These are phyloP conservation scores for Pyrenochaeta sp. DNA, from an alignment of 2,329 filamentous ascomycete genomes.

Conservation along the genomic window DNA sequence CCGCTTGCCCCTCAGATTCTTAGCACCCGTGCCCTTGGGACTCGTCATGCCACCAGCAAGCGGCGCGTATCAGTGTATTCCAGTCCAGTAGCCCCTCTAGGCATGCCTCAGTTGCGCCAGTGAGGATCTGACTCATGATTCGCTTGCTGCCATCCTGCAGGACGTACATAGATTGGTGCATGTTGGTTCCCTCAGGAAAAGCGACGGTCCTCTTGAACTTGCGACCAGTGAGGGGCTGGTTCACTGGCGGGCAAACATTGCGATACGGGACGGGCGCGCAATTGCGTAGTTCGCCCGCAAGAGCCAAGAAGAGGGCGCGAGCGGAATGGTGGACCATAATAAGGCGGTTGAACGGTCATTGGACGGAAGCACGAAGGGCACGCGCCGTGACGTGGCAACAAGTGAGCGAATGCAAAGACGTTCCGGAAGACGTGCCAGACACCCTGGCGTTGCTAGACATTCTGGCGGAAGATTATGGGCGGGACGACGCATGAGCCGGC, in stretches of 20 bases:
- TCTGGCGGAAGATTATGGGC: not conserved
- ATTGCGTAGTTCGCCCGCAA: not conserved
- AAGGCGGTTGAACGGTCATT: not conserved
- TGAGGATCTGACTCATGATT: not conserved
- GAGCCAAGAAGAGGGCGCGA: not conserved
- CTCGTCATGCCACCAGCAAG: not conserved
- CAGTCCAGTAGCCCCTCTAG: not conserved
- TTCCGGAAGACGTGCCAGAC: not conserved
- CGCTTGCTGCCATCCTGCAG: not conserved
- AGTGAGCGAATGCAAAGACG: not conserved
- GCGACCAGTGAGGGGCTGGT: not conserved
- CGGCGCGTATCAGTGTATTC: not conserved
- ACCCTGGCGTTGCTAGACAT: not conserved
- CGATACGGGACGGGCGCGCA: not conserved
- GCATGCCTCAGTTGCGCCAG: not conserved
- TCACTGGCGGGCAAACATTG: not conserved
- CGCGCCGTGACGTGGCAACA: not conserved
- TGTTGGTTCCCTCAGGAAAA: not conserved
- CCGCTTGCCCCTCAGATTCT: not conserved
- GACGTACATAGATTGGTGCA: not conserved
- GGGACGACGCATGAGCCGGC: not conserved
- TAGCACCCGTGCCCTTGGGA: not conserved
- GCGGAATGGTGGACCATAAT: not conserved
- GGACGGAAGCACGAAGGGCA: not conserved
- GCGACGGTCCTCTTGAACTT: not conserved